Conservation (phyloP, 768 basidiomycete species). For the Leccinum uliginosum region DNA sequence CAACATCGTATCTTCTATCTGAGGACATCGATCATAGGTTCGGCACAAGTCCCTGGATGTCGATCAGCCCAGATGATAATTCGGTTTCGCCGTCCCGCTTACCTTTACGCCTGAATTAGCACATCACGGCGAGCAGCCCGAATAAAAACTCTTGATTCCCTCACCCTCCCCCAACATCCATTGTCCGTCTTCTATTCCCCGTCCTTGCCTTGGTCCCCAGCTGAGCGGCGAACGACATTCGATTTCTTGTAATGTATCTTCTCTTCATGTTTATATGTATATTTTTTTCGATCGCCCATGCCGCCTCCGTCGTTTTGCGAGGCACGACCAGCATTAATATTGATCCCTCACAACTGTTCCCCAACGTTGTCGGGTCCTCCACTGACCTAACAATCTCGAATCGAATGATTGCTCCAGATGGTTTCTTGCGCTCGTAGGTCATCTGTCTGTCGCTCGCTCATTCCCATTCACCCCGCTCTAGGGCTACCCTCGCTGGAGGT, state of each 20-base stretch:
- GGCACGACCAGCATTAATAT: neutral
- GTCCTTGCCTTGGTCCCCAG: neutral
- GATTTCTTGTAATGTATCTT: slow-evolving; percentile 11
- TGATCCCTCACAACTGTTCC: neutral
- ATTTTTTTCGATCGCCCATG: slow-evolving; percentile 4
- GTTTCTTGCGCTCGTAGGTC: slow-evolving; percentile 42
- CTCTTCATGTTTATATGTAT: slow-evolving; percentile 5
- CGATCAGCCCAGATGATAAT: neutral
- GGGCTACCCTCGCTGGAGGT: slow-evolving; percentile 36
- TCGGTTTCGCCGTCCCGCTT: neutral
- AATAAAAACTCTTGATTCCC: neutral
- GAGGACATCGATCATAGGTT: too few relatives aligned
- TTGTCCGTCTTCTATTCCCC: neutral
- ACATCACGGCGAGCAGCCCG: neutral
- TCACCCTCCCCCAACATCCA: too few relatives aligned
- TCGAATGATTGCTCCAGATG: slow-evolving; percentile 43
- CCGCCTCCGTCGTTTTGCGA: slow-evolving; percentile 19
- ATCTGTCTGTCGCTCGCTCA: neutral
- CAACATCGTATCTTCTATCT: too few relatives aligned
- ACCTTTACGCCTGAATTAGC: neutral
- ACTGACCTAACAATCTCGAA: slow-evolving; percentile 38
- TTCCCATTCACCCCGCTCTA: neutral
- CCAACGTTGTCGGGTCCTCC: slow-evolving; percentile 10
- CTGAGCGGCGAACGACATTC: neutral
- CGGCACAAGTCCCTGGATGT: neutral